Base-by-base conservation (phyloP, 345 rosid genomes). In the Hibiscus syriacus region DNA sequence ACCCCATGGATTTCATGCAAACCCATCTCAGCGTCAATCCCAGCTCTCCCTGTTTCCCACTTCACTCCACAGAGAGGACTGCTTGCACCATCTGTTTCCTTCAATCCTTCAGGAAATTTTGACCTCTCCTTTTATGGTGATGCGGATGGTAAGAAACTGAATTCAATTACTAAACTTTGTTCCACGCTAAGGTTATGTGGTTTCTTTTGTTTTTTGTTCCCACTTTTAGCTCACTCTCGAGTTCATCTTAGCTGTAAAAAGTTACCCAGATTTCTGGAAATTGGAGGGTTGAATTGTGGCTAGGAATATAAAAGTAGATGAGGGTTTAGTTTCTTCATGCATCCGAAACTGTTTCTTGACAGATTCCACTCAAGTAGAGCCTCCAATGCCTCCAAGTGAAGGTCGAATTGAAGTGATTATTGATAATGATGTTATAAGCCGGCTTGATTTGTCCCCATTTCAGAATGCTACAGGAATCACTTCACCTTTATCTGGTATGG, bases 41-140 rank as follows among this genome's bases (percentile, higher is more conserved):
- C 67, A 16, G 10, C 52, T 66, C 57, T 49, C 10, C 32, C 70
- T 19, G 13, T 34, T 50, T 30, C 64, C 1, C 34, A n/a, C 48
- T 29, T 67, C 25, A 52, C 3, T 19, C 69, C 72, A 68, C 80
- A 20, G 30, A 67, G 64, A 64, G 57, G 76, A 46, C 75, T 67
- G 17, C 70, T 85, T 68, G 45, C 87, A 4, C 82, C 75, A 70
- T 84, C 92, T 0, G 92, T 90, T 25, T 77, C 97, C 9, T 90
- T 90, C 89, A 81, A 92, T 56, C 98, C 96, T 43, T 85, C 95
- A 0, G 89, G 97, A n/a, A 88, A 84, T 66, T 92, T 83, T 69
- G 93, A 92, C 77, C 79, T 92, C 69, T 81, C 96, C 38, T 67
- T 83, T 27, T 78, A 68, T 14, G 88, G 71, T 0, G 76, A 75